Base-by-base conservation (phyloP, 306 rosid species). In the Fragaria ananassa region DNA sequence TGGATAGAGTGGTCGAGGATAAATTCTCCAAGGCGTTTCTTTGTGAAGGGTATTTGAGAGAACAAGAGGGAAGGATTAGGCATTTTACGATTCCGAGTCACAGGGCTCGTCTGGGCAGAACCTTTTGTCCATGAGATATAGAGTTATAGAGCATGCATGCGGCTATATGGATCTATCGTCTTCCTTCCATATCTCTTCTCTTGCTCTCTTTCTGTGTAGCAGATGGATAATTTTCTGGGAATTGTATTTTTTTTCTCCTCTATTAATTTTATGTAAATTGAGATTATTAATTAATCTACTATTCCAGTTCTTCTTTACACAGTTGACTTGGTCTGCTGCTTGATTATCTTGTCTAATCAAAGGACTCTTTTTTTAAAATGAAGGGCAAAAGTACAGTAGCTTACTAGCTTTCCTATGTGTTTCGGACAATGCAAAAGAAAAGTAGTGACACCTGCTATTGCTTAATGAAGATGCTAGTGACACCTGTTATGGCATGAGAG, bases 11-110 rank as follows among this genome's bases (percentile, higher is more conserved):
- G 10, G 93, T 92, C 6, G 98, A 95, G 83, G 97, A 95, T 45
- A 64, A 72, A 3, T 95, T 92, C 81, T 95, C 98, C 0, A 87
- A 80, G 68, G 74, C 85, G 17, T 95, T 95, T 35, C 93, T 95
- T 0, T 95, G 97, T 62, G 85, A 90, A 82, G 93, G 96, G 2
- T 95, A 95, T 79, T 66, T 95, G 74, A 84, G 72, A 70, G 89
- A 89, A 71, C 95, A 95, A 76, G 85, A 92, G 77, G 96, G 97
- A 1, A 85, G 97, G 77, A 81, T 95, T 6, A 85, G 97, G 81
- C 98, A 87, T 77, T 95, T 95, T 79, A 83, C 78, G 4, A 79
- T 95, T 71, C 98, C 98, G 0, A 95, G 92, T 77, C 96, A 95
- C 31, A 89, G 83, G 78, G 47, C 92, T 68, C 89, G 91, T 54